phyloP scores from a whole-genome alignment of 2,329 filamentous ascomycete genomes.

The Chaetomium sp. region DNA sequence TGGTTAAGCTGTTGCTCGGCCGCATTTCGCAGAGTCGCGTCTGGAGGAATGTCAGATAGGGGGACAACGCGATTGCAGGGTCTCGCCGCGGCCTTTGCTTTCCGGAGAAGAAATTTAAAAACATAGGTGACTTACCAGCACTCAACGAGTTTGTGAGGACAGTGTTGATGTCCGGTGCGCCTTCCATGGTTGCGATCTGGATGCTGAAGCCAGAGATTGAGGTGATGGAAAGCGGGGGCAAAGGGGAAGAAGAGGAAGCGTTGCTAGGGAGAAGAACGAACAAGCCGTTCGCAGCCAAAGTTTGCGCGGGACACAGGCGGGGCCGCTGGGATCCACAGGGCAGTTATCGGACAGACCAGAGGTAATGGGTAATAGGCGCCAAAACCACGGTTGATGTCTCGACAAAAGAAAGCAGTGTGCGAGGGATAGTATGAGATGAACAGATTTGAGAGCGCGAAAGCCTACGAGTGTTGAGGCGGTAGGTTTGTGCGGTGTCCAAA shows the following conservation, averaged over 20 bases:
- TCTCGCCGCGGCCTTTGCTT: slow-evolving; percentile 13
- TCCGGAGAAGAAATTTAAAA: slow-evolving; percentile 12
- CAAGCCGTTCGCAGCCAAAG: slow-evolving; percentile 22
- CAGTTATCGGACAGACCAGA: slow-evolving; percentile 8
- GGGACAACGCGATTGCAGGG: slow-evolving; percentile 19
- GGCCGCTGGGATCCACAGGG: slow-evolving; percentile 22
- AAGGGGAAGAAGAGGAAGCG: slow-evolving; percentile 17
- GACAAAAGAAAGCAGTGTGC: not conserved
- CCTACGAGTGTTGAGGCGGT: slow-evolving; percentile 9
- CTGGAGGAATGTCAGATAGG: slow-evolving; percentile 46
- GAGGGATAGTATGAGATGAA: not conserved
- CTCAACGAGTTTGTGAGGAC: slow-evolving; percentile 97
- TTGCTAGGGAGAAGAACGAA: slow-evolving; percentile 23
- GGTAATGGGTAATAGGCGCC: slow-evolving; percentile 3
- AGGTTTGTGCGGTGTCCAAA: slow-evolving; percentile 22
- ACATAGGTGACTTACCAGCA: slow-evolving; percentile 60
- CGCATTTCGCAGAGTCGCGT: slow-evolving; percentile 80
- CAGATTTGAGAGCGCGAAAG: slow-evolving; percentile 4
- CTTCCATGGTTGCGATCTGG: slow-evolving; percentile 49
- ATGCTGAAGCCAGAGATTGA: slow-evolving; percentile 16
- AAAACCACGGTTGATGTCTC: slow-evolving; percentile 3
- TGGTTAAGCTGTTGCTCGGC: slow-evolving; percentile 91
- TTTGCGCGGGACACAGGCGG: slow-evolving; percentile 26
- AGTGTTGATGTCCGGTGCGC: slow-evolving; percentile 83
- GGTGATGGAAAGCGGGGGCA: slow-evolving; percentile 24